Base-by-base conservation (phyloP, 192 early-diverging fungal genomes). In the Neocallimastix lanati region DNA sequence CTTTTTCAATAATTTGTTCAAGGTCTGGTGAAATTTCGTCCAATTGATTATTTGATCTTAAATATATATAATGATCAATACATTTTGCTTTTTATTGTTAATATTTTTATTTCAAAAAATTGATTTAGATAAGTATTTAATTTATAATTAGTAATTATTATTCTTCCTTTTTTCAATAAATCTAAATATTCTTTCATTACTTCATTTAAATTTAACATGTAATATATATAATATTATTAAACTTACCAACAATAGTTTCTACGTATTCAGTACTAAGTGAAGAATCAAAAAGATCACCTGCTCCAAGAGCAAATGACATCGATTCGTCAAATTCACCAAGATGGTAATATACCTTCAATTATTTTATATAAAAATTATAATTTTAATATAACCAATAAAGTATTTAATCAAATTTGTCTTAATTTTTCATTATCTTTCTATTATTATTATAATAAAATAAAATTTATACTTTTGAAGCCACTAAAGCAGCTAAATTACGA, bases 301-400 rank as follows among this genome's bases (percentile, higher is more conserved):
- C 95, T 28, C 95, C 95, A 28, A 99, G 86, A 12, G 98, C 98
- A 92, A 98, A 99, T 76, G 87, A 88, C 80, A 99, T 84, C 14
- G 98, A 97, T 76, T 98, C 96, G 77, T 98, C 94, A 81, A 94
- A 93, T 81, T 96, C 97, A 38, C 96, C 97, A 37, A 98, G 87
- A 81, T 99, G 94, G 81, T 96, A 98, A 86, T 98, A 98, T 11
- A 98, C 94, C 95, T 94, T n/a, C n/a, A n/a, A n/a, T n/a, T n/a
- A n/a, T n/a, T n/a, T n/a, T n/a, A n/a, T n/a, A n/a, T n/a, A n/a
- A n/a, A n/a, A n/a, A n/a, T n/a, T n/a, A n/a, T n/a, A n/a, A n/a
- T n/a, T n/a, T n/a, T n/a, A n/a, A n/a, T n/a, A n/a, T n/a, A n/a
- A n/a, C n/a, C n/a, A n/a, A n/a, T n/a, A n/a, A n/a, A n/a, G n/a